Conservation (phyloP, 345 rosid genomes). For the Rhodamnia argentea region DNA sequence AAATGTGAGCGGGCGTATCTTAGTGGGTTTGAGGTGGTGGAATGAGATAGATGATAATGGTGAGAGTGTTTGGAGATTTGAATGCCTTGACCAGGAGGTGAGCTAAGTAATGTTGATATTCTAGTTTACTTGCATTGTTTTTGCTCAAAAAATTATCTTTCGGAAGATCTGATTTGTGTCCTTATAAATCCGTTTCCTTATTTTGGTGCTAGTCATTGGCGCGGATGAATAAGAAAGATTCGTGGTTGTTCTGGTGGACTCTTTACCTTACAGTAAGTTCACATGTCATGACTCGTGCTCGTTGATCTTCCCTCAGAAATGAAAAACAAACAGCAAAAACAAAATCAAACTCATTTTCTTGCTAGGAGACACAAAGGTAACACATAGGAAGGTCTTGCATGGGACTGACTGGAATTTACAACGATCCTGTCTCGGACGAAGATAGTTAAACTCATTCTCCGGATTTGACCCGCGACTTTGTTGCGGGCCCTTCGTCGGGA, state of each 20-base stretch:
- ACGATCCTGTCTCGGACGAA: too few species aligned
- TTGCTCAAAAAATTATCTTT: neutral
- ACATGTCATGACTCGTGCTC: neutral
- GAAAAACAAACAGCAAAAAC: neutral
- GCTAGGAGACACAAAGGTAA: neutral
- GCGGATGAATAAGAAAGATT: conserved; percentile 68
- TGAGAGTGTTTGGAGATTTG: conserved; percentile 97
- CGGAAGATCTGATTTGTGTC: neutral
- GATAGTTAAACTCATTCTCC: too few species aligned
- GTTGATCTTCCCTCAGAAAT: neutral
- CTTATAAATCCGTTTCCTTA: neutral
- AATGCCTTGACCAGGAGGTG: conserved; percentile 99
- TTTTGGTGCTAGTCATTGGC: conserved; percentile 46
- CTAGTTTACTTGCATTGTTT: neutral
- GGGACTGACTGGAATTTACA: too few species aligned
- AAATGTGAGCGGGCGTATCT: conserved; percentile 97
- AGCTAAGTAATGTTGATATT: neutral
- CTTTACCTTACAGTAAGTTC: conserved; percentile 56
- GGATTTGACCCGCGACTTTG: too few species aligned
- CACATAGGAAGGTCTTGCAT: neutral
- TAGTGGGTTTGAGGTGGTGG: conserved; percentile 99
- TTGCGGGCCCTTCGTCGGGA: too few species aligned
- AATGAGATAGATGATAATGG: conserved; percentile 95
- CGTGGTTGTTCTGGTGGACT: conserved; percentile 89
- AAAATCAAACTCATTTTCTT: neutral